Conservation (phyloP, 2,329 filamentous ascomycete species). For the Xenosphaeropsis pyriputrescens region DNA sequence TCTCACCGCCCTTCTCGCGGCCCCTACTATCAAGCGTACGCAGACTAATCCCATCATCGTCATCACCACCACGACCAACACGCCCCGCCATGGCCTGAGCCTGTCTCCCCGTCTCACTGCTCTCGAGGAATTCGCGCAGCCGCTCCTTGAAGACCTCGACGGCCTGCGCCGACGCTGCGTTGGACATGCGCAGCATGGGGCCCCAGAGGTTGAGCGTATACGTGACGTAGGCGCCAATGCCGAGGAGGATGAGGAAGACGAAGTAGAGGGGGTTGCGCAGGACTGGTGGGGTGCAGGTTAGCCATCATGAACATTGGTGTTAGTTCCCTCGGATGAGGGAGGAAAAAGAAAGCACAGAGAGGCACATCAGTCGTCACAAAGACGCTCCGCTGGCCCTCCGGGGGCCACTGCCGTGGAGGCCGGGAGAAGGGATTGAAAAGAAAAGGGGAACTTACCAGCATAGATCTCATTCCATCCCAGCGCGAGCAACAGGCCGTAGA, state of each 20-base stretch:
- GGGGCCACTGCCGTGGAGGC: too few species aligned
- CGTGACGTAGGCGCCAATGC: slow-evolving; percentile 69
- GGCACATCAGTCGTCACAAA: slow-evolving; percentile 4
- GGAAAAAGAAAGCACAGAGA: too few species aligned
- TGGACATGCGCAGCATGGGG: slow-evolving; percentile 88
- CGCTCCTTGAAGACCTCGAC: slow-evolving; percentile 85
- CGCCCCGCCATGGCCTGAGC: slow-evolving; percentile 60
- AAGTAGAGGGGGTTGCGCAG: slow-evolving; percentile 90
- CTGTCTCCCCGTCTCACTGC: slow-evolving; percentile 70
- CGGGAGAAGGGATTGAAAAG: background rate
- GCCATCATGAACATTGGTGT: background rate
- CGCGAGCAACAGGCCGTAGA: slow-evolving; percentile 77
- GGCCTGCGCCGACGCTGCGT: slow-evolving; percentile 75
- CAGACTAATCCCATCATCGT: slow-evolving; percentile 36
- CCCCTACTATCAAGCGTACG: slow-evolving; percentile 45
- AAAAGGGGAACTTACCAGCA: slow-evolving; percentile 49
- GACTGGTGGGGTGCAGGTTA: slow-evolving; percentile 35
- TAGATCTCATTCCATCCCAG: slow-evolving; percentile 98
- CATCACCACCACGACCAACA: slow-evolving; percentile 16
- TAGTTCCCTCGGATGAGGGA: too few species aligned
- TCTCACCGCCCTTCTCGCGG: slow-evolving; percentile 28
- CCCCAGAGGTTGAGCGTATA: slow-evolving; percentile 93
- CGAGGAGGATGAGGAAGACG: slow-evolving; percentile 67
- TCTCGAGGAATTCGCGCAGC: slow-evolving; percentile 78
- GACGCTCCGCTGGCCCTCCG: too few species aligned